These are phyloP conservation scores for Atkinsonella hypoxylon DNA, from an alignment of 2,329 filamentous ascomycete species.

Conservation along the genomic window DNA sequence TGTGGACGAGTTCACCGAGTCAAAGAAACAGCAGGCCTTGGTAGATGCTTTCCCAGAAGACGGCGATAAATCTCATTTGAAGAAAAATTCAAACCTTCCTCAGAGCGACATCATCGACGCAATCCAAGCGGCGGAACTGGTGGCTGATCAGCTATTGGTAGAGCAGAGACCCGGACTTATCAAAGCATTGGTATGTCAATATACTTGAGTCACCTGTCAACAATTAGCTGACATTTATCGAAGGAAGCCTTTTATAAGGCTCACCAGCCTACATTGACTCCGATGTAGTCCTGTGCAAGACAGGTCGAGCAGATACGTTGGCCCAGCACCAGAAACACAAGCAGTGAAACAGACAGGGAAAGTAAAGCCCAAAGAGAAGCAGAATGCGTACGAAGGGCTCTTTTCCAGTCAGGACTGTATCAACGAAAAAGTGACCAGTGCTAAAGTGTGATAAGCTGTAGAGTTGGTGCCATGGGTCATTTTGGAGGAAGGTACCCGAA, in stretches of 20 bases:
- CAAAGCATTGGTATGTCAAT: neutral
- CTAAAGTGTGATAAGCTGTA: neutral
- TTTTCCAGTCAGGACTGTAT: neutral
- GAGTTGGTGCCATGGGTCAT: neutral
- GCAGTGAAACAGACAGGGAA: no score
- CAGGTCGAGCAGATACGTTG: neutral
- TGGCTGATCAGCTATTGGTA: neutral
- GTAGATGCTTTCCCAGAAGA: neutral
- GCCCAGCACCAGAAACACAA: neutral
- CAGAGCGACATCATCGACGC: neutral
- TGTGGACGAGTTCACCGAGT: neutral
- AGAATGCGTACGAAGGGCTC: neutral
- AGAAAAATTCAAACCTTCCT: neutral
- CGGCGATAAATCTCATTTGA: no score
- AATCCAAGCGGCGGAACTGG: neutral
- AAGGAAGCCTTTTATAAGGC: neutral
- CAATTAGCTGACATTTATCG: neutral
- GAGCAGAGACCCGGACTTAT: conserved; percentile 1
- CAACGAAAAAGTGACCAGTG: neutral
- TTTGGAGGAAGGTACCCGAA: neutral
- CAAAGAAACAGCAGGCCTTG: neutral
- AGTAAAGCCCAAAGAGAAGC: neutral
- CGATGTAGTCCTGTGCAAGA: neutral
- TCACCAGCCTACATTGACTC: neutral
- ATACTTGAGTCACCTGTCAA: neutral